Percentiles rank a stretch among this genome's conserved stretches.
Evolutionary conservation across 1,284 basidiomycete genomes (phyloP).

Genomic region (Pascua guehoae): DNA sequence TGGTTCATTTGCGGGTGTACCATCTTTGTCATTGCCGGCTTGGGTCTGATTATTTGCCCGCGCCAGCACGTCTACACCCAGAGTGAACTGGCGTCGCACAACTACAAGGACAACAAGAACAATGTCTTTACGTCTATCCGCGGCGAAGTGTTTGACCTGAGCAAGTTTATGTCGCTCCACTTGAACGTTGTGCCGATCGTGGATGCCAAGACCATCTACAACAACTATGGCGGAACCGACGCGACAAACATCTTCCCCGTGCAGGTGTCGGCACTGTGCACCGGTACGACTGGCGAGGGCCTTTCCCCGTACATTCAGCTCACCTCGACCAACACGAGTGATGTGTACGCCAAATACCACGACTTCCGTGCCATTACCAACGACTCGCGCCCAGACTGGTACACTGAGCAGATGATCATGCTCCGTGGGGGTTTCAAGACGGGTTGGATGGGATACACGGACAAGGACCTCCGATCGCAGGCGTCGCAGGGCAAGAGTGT

Average conservation of each 20-base stretch:
- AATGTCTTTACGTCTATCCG: conserved; percentile 78
- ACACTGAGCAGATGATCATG: conserved; percentile 83
- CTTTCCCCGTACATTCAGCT: conserved; percentile 83
- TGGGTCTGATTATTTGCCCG: conserved; percentile 88
- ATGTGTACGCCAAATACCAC: conserved; percentile 78
- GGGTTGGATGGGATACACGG: conserved; percentile 85
- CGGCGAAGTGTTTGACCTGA: conserved; percentile 68
- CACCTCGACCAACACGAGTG: conserved; percentile 70
- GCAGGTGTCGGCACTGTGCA: conserved; percentile 92
- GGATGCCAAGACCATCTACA: conserved; percentile 61
- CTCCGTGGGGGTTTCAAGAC: conserved; percentile 84
- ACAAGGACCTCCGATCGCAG: conserved; percentile 69
- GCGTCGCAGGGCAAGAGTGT: conserved; percentile 59
- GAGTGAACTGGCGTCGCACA: conserved; percentile 71
- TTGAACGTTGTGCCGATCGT: conserved; percentile 69
- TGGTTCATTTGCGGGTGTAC: conserved; percentile 88
- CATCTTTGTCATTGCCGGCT: conserved; percentile 86
- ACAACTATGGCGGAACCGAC: conserved; percentile 77
- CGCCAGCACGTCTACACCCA: conserved; percentile 84
- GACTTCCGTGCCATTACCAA: conserved; percentile 86
- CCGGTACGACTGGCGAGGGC: conserved; percentile 66
- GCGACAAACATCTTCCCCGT: conserved; percentile 86
- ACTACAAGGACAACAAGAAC: conserved; percentile 60
- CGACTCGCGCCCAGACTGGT: conserved; percentile 95
- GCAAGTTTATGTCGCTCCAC: conserved; percentile 55